Base-by-base conservation (phyloP, 371 early-diverging fungal species). In the Mortierella sp. region DNA sequence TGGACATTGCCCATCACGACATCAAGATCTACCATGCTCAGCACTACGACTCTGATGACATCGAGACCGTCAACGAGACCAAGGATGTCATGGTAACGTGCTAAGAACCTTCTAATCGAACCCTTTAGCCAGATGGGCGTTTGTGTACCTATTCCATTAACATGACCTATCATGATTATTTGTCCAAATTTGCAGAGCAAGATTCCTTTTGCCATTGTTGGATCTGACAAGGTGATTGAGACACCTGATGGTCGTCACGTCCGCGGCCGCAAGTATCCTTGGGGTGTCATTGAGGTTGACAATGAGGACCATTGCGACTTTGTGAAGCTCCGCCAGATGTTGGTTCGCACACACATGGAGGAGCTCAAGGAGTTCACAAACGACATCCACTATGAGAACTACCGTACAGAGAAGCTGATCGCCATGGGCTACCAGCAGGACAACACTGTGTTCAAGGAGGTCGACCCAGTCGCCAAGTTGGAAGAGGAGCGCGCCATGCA, bases 121-220 rank as follows among this genome's bases (percentile, higher is more conserved):
- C n/a, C n/a, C n/a, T n/a, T n/a, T n/a, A n/a, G n/a, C n/a, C n/a
- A n/a, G n/a, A n/a, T n/a, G n/a, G n/a, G n/a, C n/a, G n/a, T n/a
- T n/a, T n/a, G n/a, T n/a, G n/a, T 34, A 10, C 10, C 34, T 10
- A 7, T 34, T 10, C 34, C 10, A 34, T 34, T 34, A 34, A 34
- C 34, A 34, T 34, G 7, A 10, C n/a, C 41, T 47, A 14, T 21
- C 43, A 17, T 34, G 28, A 21, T 10, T 41, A 14, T 16, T 29
- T 29, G 13, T 48, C 28, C 14, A 39, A 14, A 6, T 24, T n/a
- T 55, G 27, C 64, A 88, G 86, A 83, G 81, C 85, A 94, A 90
- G 79, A 96, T 96, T 63, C 98, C 98, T 1, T 97, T 99, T 70
- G 97, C 98, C 46, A 93, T 98, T 64, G 94, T 99, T 47, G 99